Evolutionary conservation across 805 yeast species (phyloP), one percentile per base, ranked within the genome.

Genomic region (Brettanomyces nanus): DNA sequence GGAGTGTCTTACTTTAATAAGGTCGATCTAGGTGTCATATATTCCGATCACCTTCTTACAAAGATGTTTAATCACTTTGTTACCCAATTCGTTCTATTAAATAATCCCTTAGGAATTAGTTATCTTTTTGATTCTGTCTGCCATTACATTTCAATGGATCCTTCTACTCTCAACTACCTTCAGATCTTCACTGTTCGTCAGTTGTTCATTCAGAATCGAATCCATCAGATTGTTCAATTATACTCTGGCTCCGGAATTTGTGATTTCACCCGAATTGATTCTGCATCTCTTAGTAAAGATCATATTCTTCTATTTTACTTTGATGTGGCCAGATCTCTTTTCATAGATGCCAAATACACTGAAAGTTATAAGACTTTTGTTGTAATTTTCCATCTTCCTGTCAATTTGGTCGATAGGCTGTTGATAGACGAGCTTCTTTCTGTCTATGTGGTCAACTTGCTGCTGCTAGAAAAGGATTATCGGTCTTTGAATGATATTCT

Each of bases 291-390:
- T 9, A 29, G 34, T 4, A 41, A 36, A 22, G 15, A 26, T 6
- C 31, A 39, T 18, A 19, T 57, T 4, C 42, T 46, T 5, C 19
- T 25, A 1, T 50, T 52, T 30, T 53, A 48, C 35, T 45, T 42
- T 21, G 25, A 37, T 2, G 6, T 53, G 5, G 44, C 46, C 13
- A 43, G 39, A 19, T 40, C 58, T 1, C 36, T 52, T n/a, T 43
- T 48, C 21, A 41, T 47, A 31, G 18, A 36, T 13, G 31, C 37
- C 5, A n/a, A 37, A 3, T 50, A 45, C 31, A 11, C n/a, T 13
- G 42, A 42, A n/a, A 50, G 59, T 2, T 44, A 49, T 36, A 29
- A 38, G 3, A 17, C 45, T 5, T 48, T 46, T 28, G 51, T 43
- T 29, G 41, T 46, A 3, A 37, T 52, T 20, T 45, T 53, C 37